Base-by-base conservation (phyloP, 495 filamentous ascomycete genomes). In the Penicillium lividum region DNA sequence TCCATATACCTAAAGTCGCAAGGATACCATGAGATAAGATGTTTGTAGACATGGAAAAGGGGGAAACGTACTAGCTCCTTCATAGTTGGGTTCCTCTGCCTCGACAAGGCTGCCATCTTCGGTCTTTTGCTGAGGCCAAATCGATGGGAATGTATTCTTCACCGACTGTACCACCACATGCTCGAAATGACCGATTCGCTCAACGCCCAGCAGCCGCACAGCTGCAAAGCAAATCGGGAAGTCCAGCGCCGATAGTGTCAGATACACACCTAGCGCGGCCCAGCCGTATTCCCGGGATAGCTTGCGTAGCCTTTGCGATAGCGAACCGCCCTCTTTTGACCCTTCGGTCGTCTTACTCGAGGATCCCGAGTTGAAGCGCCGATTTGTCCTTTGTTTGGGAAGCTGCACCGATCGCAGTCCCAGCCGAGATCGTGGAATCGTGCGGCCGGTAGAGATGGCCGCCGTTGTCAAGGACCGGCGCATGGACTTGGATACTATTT, bases 201-300 rank as follows among this genome's bases (percentile, higher is more conserved):
- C 94, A 0, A 87, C 89, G 18, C 94, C 94, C 4, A 98, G 78
- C 40, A 82, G 78, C 18, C 89, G 82, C 18, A 99, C 94, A 3
- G 91, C 83, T 27, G 93, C 73, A 71, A 96, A 99, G 73, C 92
- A 97, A 68, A 99, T 90, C 0, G 94, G 94, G 62, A 98, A 96
- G 67, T 99, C 94, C 58, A 97, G 76, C 11, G 89, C 89, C 0
- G 87, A 91, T 38, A 99, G 76, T 0, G 73, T 73, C 8, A 96
- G 72, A 73, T 99, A 99, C 3, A 99, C 89, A 7, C 93, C 92
- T n/a, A 96, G 70, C 3, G 93, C 92, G 9, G 89, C 82, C 90
- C 92, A 97, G 40, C 94, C 94, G 70, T 99, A 99, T 73, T 97
- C 95, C 43, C 88, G 83, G 0, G 89, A 91, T n/a, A 98, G 80